Conservation (phyloP, 2,329 filamentous ascomycete genomes). For the Drechslerella coelobrocha region DNA sequence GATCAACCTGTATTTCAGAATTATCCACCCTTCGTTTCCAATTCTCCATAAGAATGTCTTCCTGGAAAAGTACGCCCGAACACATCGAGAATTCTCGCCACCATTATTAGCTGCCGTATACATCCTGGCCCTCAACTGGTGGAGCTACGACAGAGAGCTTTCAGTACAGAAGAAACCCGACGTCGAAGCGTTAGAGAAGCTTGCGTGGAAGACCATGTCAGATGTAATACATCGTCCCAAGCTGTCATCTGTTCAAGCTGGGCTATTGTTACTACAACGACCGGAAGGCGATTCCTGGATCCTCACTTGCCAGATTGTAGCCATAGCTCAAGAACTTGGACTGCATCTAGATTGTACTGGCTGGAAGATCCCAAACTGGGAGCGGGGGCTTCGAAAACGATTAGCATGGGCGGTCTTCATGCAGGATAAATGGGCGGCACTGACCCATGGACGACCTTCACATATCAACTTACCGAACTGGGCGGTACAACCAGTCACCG, state of each 20-base stretch:
- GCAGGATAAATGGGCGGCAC: conserved; percentile 90
- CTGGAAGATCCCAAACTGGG: conserved; percentile 89
- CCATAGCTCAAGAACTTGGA: conserved; percentile 84
- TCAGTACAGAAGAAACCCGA: conserved; percentile 67
- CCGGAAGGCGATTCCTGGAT: conserved; percentile 82
- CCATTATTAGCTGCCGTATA: conserved; percentile 69
- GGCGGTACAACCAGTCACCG: conserved; percentile 72
- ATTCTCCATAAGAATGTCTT: conserved; percentile 69
- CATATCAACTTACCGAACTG: conserved; percentile 75
- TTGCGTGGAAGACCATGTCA: conserved; percentile 74
- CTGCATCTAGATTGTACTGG: conserved; percentile 84
- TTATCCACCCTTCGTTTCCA: conserved; percentile 67
- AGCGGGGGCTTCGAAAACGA: conserved; percentile 81
- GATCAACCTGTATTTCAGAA: conserved; percentile 79
- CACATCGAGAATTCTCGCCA: conserved; percentile 67
- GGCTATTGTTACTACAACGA: conserved; percentile 74
- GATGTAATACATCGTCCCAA: conserved; percentile 83
- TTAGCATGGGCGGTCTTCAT: conserved; percentile 91
- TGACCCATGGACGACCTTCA: conserved; percentile 84
- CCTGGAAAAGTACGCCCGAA: conserved; percentile 67
- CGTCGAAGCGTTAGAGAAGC: conserved; percentile 73
- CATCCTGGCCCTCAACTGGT: conserved; percentile 69
- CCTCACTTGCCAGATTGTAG: conserved; percentile 84
- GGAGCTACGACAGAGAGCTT: conserved; percentile 66
- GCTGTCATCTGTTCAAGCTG: conserved; percentile 79